Evolutionary conservation across 1,284 basidiomycete species (phyloP).

Genomic region (Ceratobasidium sp.): DNA sequence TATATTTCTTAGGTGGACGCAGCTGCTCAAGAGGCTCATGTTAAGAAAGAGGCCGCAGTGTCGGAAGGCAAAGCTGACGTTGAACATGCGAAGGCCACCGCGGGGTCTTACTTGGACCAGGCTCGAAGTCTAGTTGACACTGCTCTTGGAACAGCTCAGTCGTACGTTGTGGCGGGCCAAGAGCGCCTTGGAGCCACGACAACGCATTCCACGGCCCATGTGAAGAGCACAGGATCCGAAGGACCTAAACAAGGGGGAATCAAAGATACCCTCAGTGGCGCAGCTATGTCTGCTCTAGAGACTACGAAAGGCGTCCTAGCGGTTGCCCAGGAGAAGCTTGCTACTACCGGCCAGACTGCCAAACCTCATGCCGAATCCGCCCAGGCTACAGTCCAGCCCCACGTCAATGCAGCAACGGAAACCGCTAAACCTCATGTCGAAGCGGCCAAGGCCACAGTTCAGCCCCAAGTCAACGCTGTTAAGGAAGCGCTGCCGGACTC

Average conservation of each 20-base stretch:
- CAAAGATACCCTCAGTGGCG: conserved; percentile 34
- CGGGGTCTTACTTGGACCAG: conserved; percentile 37
- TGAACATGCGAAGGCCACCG: conserved; percentile 39
- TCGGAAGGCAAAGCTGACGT: conserved; percentile 41
- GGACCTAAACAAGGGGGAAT: conserved; percentile 29
- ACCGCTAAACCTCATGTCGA: conserved; percentile 18
- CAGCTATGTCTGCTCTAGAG: conserved; percentile 38
- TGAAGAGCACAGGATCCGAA: conserved; percentile 23
- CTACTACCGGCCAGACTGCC: conserved; percentile 18
- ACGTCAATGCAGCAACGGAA: conserved; percentile 1
- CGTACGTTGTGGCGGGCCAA: conserved; percentile 39
- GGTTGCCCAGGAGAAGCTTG: conserved; percentile 37
- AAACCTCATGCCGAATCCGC: conserved; percentile 33
- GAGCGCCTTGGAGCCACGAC: conserved; percentile 39
- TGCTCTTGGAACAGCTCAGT: conserved; percentile 37
- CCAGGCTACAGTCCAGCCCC: conserved; percentile 9
- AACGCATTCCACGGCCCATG: conserved; percentile 32
- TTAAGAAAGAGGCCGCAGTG: conserved; percentile 39
- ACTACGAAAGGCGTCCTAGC: conserved; percentile 36
- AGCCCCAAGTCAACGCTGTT: conserved; percentile 17
- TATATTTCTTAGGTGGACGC: conserved; percentile 17
- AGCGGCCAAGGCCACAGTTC: background rate
- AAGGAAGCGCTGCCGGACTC: conserved; percentile 10
- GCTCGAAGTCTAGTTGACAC: conserved; percentile 36
- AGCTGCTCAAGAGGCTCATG: conserved; percentile 12